Evolutionary conservation across 345 rosid species (phyloP).

Genomic region (Draba incana): DNA sequence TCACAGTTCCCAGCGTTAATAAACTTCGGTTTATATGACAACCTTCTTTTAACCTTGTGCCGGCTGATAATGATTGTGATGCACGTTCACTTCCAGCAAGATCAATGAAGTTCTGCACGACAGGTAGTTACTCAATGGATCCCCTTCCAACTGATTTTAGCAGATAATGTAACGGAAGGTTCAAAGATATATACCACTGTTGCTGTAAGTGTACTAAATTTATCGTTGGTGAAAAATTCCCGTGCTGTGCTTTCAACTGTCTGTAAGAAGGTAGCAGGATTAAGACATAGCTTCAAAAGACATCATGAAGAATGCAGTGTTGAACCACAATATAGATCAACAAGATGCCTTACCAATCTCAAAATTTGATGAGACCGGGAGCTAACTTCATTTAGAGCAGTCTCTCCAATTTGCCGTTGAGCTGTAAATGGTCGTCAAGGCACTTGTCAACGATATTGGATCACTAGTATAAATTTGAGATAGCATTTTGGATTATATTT

Average conservation of each 20-base stretch:
- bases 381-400: conserved; percentile 86
- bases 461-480: conserved; percentile 30
- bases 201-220: conserved; percentile 71
- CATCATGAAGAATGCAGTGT: conserved; percentile 10
- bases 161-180: conserved; percentile 11
- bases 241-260: conserved; percentile 76
- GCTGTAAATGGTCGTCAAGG: conserved; percentile 51
- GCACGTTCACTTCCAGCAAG: conserved; percentile 98
- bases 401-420: conserved; percentile 92
- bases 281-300: conserved; percentile 1
- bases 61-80: conserved; percentile 83
- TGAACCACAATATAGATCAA: conserved; percentile 28
- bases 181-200: conserved; percentile 60
- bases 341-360: conserved; percentile 59
- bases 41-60: conserved; percentile 87
- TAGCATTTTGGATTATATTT: conserved; percentile 34
- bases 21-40: conserved; percentile 94
- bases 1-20: conserved; percentile 87
- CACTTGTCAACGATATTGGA: background rate
- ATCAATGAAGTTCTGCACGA: conserved; percentile 74
- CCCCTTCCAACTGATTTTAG: background rate
- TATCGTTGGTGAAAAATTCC: conserved; percentile 61
- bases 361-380: conserved; percentile 94
- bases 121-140: conserved; percentile 17
- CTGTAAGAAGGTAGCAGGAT: conserved; percentile 44